These are phyloP conservation scores for Orobanche coerulescens DNA, from an alignment of 257 asterid genomes.

Conservation along the genomic window DNA sequence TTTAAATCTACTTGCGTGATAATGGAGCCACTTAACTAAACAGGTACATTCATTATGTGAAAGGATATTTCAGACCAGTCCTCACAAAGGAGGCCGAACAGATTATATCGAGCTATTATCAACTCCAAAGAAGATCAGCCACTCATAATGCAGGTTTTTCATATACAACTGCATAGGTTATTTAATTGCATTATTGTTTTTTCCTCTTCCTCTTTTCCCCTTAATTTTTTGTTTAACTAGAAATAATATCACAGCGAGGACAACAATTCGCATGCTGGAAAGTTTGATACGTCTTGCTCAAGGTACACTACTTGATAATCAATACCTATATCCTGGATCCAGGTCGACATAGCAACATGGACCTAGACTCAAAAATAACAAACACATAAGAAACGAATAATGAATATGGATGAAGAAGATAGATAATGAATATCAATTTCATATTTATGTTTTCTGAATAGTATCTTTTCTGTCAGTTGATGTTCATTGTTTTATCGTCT, in stretches of 20 bases:
- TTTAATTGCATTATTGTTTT: slow-evolving; percentile 7
- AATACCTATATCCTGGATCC: too few species aligned
- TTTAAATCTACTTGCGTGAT: slow-evolving; percentile 7
- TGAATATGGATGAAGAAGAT: too few species aligned
- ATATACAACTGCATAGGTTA: background rate
- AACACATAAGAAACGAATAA: too few species aligned
- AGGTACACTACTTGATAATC: slow-evolving; percentile 41
- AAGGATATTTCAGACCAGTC: slow-evolving; percentile 75
- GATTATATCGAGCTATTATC: slow-evolving; percentile 91
- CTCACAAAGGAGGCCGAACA: slow-evolving; percentile 92
- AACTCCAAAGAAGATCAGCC: slow-evolving; percentile 95
- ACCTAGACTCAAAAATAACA: too few species aligned
- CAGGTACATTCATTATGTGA: slow-evolving; percentile 82
- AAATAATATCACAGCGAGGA: slow-evolving; percentile 61
- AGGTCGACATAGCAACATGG: too few species aligned
- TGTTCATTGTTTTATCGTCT: too few species aligned
- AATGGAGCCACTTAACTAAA: slow-evolving; percentile 19
- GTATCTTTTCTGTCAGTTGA: too few species aligned
- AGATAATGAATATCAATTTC: too few species aligned
- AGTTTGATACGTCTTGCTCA: slow-evolving; percentile 98
- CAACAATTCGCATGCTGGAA: slow-evolving; percentile 96
- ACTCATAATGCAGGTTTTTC: slow-evolving; percentile 85
- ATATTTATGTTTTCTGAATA: too few species aligned
- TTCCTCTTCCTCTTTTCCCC: background rate
- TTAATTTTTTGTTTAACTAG: slow-evolving; percentile 16